Evolutionary conservation across 1,284 basidiomycete genomes (phyloP), one percentile per base, ranked within the genome.

Genomic region (Ustanciosporium gigantosporum): DNA sequence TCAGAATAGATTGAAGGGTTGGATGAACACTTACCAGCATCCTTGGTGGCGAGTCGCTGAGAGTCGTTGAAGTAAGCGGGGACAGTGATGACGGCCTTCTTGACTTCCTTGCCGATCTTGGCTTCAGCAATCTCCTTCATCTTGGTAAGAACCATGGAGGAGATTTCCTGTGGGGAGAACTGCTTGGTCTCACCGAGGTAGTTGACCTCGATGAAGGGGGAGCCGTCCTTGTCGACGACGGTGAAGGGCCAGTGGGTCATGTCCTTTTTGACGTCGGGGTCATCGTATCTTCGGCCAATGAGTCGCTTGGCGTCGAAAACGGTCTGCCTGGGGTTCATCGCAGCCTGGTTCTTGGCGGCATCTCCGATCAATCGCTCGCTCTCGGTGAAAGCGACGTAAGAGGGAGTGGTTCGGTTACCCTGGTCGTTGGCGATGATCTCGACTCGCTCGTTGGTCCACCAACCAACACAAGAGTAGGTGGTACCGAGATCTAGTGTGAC

Each of bases 311-410:
- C 74, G 66, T 70, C 69, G 57, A 70, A 70, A 46, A 74, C 66
- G 36, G 78, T 92, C 90, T 72, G 88, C 87, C 83, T 91, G 88
- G 80, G 80, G 82, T 97, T 97, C 84, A 97, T 97, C 69, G 93
- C 94, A 73, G 91, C 91, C 76, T 81, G 77, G 72, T 76, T 79
- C 79, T 80, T 80, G 65, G 79, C 79, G 39, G 78, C 78, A 86
- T 97, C 94, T 81, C 93, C 94, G 78, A 97, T 97, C 80, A 98
- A 83, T 84, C 94, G 92, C 85, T 98, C 94, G 80, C 89, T 89
- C 64, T 90, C 82, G 70, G 91, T 93, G 85, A 98, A 97, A 73
- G 94, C 91, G 81, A 97, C 94, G 82, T 97, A 97, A 71, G 94
- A 98, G 50, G 94, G 94, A 50, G 94, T 97, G 74, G 94, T 96